Base-by-base conservation (phyloP, 768 basidiomycete species). In the Hericium coralloides region DNA sequence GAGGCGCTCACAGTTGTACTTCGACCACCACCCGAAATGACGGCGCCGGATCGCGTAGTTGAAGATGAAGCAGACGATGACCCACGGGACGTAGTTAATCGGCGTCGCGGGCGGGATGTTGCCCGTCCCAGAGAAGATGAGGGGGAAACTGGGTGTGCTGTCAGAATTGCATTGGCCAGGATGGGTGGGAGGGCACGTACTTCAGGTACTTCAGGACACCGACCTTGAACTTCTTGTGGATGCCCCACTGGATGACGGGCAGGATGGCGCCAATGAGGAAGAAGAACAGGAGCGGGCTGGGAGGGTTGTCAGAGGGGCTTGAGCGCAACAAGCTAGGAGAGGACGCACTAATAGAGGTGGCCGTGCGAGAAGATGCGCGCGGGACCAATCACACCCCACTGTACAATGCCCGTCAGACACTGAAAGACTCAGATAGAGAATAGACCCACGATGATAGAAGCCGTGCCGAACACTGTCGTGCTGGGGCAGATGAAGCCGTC, bases 261-360 rank as follows among this genome's bases (percentile, higher is more conserved):
- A 79, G 76, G 53, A 83, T n/a, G 52, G 82, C 77, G 23, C 91
- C 91, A 57, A 89, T 65, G 58, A 90, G 79, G 85, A 92, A 92
- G 74, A 88, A 90, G 67, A 82, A 82, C 4, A 76, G 65, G 18
- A 90, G 75, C 3, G 73, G 51, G 53, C 49, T 50, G 49, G 31
- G 31, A 31, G 31, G 31, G 10, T 9, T 9, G 10, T 31, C 31
- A 31, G 2, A 31, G 10, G 10, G 10, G n/a, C n/a, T n/a, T n/a
- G 15, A n/a, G 5, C 61, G 50, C 39, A 38, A n/a, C 26, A n/a
- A 39, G 18, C 3, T 1, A 10, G 8, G 23, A 14, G 3, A 0
- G 9, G 20, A 23, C 49, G 10, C 15, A 50, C 49, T 55, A 22
- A 12, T 55, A 55, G 23, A 47, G 10, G 12, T 81, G 79, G 12